Conservation (phyloP, 129 eudicot species). For the Arctium lappa region DNA sequence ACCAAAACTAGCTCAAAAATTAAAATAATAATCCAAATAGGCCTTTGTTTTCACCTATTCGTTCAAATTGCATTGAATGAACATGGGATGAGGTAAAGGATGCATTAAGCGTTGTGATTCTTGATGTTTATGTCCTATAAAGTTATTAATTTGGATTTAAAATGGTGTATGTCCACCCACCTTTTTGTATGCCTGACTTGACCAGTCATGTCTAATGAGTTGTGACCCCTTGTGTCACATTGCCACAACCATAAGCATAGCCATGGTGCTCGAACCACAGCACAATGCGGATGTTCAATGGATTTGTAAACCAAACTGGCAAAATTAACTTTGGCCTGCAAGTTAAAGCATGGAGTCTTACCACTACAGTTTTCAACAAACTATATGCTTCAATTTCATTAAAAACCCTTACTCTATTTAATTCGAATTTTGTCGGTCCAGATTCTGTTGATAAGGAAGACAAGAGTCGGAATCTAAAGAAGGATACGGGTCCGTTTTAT, state of each 20-base stretch:
- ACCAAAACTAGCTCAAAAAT: background rate
- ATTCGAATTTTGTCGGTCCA: constrained; percentile 1
- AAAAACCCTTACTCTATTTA: background rate
- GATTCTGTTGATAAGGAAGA: constrained; percentile 36
- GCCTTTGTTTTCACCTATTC: no score
- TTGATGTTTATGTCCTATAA: no score
- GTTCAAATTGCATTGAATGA: background rate
- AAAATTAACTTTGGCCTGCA: background rate
- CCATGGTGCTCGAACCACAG: background rate
- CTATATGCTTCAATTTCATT: background rate
- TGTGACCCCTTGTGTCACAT: background rate
- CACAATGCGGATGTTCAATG: background rate
- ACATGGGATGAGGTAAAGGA: no score
- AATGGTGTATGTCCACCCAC: no score
- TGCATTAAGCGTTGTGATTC: no score
- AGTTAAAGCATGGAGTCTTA: no score
- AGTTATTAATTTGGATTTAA: no score
- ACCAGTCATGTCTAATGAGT: no score
- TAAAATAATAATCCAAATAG: no score
- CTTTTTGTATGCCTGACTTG: no score
- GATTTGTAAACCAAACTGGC: background rate
- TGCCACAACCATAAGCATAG: no score
- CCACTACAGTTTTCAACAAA: no score
- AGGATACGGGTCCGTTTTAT: constrained; percentile 36
- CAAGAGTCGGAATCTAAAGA: constrained; percentile 26